phyloP scores from a whole-genome alignment of 2,329 filamentous ascomycete genomes.

The Ramularia collo-cygni region DNA sequence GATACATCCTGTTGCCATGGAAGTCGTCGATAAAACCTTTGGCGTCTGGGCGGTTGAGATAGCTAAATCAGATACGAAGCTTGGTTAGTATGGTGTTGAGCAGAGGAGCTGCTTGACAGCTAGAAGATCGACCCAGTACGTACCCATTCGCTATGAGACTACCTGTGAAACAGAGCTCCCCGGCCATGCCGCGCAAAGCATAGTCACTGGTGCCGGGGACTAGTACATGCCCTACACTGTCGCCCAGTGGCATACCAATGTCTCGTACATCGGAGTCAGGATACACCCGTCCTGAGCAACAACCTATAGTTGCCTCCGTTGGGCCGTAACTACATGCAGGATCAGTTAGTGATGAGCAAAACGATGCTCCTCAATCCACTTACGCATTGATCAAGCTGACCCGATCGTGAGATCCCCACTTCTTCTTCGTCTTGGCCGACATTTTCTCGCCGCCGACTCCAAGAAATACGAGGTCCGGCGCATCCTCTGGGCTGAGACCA shows the following conservation, averaged over 20 bases:
- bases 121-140: slow-evolving; percentile 3
- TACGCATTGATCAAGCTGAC: slow-evolving; percentile 17
- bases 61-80: slow-evolving; percentile 3
- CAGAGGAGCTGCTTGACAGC: too few relatives aligned
- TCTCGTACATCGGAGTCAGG: slow-evolving; percentile 10
- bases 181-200: slow-evolving; percentile 12
- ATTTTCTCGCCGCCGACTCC: slow-evolving; percentile 18
- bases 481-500: slow-evolving; percentile 9
- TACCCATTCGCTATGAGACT: slow-evolving; percentile 17
- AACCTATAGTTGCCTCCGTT: slow-evolving; percentile 2
- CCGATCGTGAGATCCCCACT: slow-evolving; percentile 10
- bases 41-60: slow-evolving; percentile 10
- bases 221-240: slow-evolving; percentile 13
- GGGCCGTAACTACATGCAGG: not conserved
- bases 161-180: slow-evolving; percentile 15
- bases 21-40: slow-evolving; percentile 12
- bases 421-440: slow-evolving; percentile 15
- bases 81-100: too few relatives aligned
- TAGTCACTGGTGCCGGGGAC: slow-evolving; percentile 9
- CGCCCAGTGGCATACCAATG: slow-evolving; percentile 12
- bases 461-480: slow-evolving; percentile 11
- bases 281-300: slow-evolving; percentile 6
- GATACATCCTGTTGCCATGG: slow-evolving; percentile 10
- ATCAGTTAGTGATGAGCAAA: not conserved
- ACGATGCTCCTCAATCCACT: slow-evolving; percentile 4